Evolutionary conservation across 2,329 filamentous ascomycete species (phyloP), one percentile per base, ranked within the genome.

Genomic region (Cercospora brassicicola): DNA sequence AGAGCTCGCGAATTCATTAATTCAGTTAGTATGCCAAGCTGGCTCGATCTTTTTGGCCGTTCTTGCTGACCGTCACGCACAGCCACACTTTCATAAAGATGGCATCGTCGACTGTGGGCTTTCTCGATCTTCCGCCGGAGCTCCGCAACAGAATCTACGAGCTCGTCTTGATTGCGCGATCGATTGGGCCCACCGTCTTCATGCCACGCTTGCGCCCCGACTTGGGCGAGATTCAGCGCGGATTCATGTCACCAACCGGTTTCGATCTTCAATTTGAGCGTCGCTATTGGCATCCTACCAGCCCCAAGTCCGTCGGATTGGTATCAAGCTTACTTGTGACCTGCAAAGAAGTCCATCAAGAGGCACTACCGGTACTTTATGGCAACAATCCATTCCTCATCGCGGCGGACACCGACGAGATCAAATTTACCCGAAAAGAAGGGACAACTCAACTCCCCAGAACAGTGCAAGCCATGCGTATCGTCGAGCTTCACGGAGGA

Each of bases 91-190:
- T 28, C 48, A 23, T 13, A 15, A 53, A 53, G 48, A 53, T 53
- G 48, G 48, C 48, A 2, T 13, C 48, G 48, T 5, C 18, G 20
- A n/a, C 10, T 11, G 20, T 23, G 11, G 26, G 30, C 33, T 62
- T 62, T 26, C 36, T 62, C 36, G n/a, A 62, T 3, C 59, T 62
- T 9, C 59, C 59, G 26, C 59, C 59, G 26, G 59, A 62, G 59
- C 5, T 62, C n/a, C 59, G 59, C 39, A 62, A 62, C 18, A 30
- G 4, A 18, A 31, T 62, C 23, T 62, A 62, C 15, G 28, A 60
- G 31, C 30, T 62, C 23, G 11, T 4, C 23, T 28, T 48, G 11
- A 11, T 61, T 13, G 53, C 8, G 11, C 26, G 11, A 20, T 10
- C 26, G 13, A 3, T 7, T 3, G 13, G 10, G 13, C 9, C 26